These are phyloP conservation scores for Panicum virgatum DNA, from an alignment of 202 grass and related monocot genomes.

Conservation along the genomic window DNA sequence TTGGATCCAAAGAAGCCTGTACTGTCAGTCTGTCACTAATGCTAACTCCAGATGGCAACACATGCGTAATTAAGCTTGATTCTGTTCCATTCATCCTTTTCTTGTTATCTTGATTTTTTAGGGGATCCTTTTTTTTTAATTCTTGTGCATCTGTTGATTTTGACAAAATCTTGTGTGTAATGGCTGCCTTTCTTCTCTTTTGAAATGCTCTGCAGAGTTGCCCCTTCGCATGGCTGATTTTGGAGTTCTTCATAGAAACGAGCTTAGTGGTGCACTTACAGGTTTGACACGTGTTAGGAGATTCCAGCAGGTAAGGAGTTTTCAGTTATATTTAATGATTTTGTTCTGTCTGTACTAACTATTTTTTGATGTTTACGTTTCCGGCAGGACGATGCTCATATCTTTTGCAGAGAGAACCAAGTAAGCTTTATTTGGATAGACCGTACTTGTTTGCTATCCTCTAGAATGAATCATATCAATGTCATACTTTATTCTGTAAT, in stretches of 20 bases:
- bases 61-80: neutral
- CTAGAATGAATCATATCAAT: neutral
- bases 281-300: conserved; percentile 99
- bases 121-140: neutral
- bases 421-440: conserved; percentile 50
- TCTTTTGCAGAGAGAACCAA: conserved; percentile 96
- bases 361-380: conserved; percentile 14
- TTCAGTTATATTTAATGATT: conserved; percentile 9
- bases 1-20: neutral
- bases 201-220: conserved; percentile 61
- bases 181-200: conserved; percentile 25
- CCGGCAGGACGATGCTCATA: conserved; percentile 97
- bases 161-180: neutral
- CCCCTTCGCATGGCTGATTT: conserved; percentile 98
- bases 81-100: neutral
- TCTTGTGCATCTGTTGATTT: neutral
- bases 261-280: conserved; percentile 95
- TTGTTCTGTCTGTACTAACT: conserved; percentile 23
- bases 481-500: conserved; percentile 17
- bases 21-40: neutral
- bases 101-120: neutral
- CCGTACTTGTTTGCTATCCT: neutral
- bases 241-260: conserved; percentile 96
- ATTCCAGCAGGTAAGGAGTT: conserved; percentile 87
- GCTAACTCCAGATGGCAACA: neutral